A percentile compares a stretch with the other conserved stretches of the same genome.
Conservation (phyloP, 129 eudicot genomes). For the Lonicera japonica region DNA sequence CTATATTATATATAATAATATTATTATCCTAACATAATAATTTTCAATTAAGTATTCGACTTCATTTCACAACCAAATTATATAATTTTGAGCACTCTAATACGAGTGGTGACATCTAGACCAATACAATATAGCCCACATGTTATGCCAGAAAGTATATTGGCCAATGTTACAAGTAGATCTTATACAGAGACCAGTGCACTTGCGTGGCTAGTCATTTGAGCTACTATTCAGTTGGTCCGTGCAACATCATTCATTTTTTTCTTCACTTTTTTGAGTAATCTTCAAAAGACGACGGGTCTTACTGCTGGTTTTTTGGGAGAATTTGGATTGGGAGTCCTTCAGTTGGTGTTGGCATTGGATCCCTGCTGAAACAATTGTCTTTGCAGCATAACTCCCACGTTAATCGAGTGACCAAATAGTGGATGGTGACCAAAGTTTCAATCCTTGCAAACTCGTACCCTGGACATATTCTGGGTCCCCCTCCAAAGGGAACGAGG, state of each 20-base stretch:
- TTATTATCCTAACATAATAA: too few relatives aligned
- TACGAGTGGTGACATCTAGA: not conserved
- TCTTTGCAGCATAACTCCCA: constrained; percentile 49
- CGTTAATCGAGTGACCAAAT: constrained; percentile 36
- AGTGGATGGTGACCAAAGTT: constrained; percentile 47
- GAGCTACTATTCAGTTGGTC: too few relatives aligned
- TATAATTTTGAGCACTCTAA: not conserved
- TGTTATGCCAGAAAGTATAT: too few relatives aligned
- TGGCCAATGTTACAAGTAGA: too few relatives aligned
- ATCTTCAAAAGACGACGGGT: not conserved
- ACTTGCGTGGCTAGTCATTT: too few relatives aligned
- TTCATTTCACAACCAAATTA: not conserved
- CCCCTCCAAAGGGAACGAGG: constrained; percentile 62
- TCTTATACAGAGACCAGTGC: too few relatives aligned
- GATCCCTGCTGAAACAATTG: constrained; percentile 34
- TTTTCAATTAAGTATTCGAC: not conserved
- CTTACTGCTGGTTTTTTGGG: constrained; percentile 8
- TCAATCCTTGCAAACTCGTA: constrained; percentile 71
- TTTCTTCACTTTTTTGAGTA: not conserved
- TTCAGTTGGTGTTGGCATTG: constrained; percentile 55
- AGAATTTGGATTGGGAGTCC: constrained; percentile 45
- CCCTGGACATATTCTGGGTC: constrained; percentile 70
- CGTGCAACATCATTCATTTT: too few relatives aligned
- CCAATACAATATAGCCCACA: too few relatives aligned
- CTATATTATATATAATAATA: too few relatives aligned